phyloP scores from a whole-genome alignment of 495 filamentous ascomycete genomes.

The Terfezia boudieri region DNA sequence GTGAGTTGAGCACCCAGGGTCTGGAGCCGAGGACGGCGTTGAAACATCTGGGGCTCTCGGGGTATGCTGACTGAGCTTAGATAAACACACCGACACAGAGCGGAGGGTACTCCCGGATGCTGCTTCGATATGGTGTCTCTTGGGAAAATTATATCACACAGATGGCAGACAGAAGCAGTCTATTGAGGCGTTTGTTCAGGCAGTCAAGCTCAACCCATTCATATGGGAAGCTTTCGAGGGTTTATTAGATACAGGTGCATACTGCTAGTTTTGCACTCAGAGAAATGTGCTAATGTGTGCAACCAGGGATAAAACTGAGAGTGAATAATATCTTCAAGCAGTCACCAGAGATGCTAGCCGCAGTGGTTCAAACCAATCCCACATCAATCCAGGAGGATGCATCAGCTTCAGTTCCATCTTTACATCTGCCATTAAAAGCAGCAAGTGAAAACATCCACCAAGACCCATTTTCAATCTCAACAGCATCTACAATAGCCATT shows the following conservation, averaged over 20 bases:
- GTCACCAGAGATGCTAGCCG: conserved; percentile 38
- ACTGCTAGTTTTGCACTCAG: no score
- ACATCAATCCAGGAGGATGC: not conserved
- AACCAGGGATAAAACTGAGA: conserved; percentile 47
- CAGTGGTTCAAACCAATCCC: conserved; percentile 2
- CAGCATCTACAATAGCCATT: not conserved
- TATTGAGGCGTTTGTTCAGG: conserved; percentile 60
- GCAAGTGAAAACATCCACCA: not conserved
- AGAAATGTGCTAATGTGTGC: no score
- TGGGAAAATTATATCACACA: conserved; percentile 68
- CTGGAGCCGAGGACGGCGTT: no score
- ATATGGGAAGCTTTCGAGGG: conserved; percentile 93
- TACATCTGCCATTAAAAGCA: not conserved
- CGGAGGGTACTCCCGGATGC: conserved; percentile 56
- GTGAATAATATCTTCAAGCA: conserved; percentile 70
- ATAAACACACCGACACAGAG: conserved; percentile 42
- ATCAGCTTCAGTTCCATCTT: conserved; percentile 3
- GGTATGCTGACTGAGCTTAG: conserved; percentile 43
- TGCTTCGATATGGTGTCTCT: conserved; percentile 52
- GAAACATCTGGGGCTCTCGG: no score
- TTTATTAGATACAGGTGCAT: conserved; percentile 45
- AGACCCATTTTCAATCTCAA: not conserved
- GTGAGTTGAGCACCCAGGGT: conserved; percentile 22
- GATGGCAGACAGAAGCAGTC: conserved; percentile 63
- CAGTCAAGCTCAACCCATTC: conserved; percentile 77